Evolutionary conservation across 331 rosid species (phyloP), one percentile per base, ranked within the genome.

Genomic region (Pyrus hybrid): DNA sequence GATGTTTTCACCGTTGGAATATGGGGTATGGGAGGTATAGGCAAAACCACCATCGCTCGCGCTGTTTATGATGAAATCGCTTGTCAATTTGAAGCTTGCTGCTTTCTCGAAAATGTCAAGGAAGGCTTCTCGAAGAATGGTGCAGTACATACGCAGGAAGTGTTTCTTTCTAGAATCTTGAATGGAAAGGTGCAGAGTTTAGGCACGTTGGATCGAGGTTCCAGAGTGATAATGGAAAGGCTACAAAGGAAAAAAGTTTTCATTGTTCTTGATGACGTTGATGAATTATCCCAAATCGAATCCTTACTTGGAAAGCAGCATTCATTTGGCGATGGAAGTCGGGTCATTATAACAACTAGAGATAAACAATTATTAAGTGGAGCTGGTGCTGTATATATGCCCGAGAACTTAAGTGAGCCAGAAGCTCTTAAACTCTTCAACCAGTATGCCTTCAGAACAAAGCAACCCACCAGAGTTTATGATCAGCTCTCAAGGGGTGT

Each of bases 261-360:
- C 4, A 21, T 73, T 29, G 67, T 62, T 62, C 69, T 73, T 16
- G 77, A 58, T 20, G 68, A 73, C 43, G 77, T 73, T 16, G 77
- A 73, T 1, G 7, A 28, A 13, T 25, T 41, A 18, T 6, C 21
- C 4, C 68, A 29, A 29, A 29, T 29, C 32, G 32, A 29, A 29
- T 4, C 32, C 32, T 29, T 29, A 29, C 32, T 29, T 29, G 32
- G 32, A 29, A 4, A 29, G 32, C 32, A 4, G 32, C 32, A 29
- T 29, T 29, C 32, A 29, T 29, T 29, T 29, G 32, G 32, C 32
- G 32, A 4, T 4, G 32, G 32, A 29, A 29, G 32, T 29, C 32
- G 32, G 32, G 32, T 29, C 32, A 29, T 29, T 29, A 4, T 29
- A 29, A 29, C 32, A 29, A 29, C 32, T 2, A 73, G 69, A 61